Percentiles rank a stretch among this genome's conserved stretches.
phyloP scores from a whole-genome alignment of 2,329 filamentous ascomycete genomes.

The Salinomyces thailandicus region DNA sequence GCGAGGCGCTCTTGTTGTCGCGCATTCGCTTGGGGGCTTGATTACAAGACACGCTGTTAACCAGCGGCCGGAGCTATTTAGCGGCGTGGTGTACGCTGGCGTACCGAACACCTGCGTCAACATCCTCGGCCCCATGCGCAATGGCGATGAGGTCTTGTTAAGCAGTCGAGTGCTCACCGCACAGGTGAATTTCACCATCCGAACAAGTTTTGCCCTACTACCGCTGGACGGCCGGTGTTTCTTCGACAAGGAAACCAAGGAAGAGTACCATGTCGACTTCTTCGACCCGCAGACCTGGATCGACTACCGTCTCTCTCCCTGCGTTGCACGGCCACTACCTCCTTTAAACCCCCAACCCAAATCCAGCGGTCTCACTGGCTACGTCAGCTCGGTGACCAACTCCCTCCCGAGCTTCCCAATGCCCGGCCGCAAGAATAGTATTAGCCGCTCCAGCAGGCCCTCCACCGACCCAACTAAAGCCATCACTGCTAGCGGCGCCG shows the following conservation, averaged over 20 bases:
- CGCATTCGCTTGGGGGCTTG: conserved; percentile 77
- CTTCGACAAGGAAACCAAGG: conserved; percentile 67
- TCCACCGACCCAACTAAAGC: conserved; percentile 8
- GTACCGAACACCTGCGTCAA: conserved; percentile 81
- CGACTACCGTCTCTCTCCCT: conserved; percentile 67
- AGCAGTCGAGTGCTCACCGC: conserved; percentile 85
- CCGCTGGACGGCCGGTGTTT: conserved; percentile 84
- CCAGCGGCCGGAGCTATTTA: conserved; percentile 70
- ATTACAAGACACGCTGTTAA: conserved; percentile 86
- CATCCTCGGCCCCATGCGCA: conserved; percentile 77
- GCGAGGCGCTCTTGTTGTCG: conserved; percentile 67
- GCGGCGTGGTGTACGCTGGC: conserved; percentile 76
- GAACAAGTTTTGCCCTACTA: conserved; percentile 74
- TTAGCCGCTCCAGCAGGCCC: conserved; percentile 5
- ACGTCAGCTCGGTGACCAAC: conserved; percentile 39
- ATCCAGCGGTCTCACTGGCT: conserved; percentile 31
- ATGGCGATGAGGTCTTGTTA: conserved; percentile 84
- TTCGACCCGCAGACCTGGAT: conserved; percentile 72
- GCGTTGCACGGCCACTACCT: conserved; percentile 57
- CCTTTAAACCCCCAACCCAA: conserved; percentile 32
- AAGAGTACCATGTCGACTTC: conserved; percentile 75
- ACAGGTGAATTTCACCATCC: conserved; percentile 84
- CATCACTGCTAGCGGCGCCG: conserved; percentile 16
- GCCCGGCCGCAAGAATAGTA: conserved; percentile 18
- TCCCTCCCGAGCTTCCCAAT: conserved; percentile 28